Conservation (phyloP, 148 eudicot species). For the Simmondsia chinensis region DNA sequence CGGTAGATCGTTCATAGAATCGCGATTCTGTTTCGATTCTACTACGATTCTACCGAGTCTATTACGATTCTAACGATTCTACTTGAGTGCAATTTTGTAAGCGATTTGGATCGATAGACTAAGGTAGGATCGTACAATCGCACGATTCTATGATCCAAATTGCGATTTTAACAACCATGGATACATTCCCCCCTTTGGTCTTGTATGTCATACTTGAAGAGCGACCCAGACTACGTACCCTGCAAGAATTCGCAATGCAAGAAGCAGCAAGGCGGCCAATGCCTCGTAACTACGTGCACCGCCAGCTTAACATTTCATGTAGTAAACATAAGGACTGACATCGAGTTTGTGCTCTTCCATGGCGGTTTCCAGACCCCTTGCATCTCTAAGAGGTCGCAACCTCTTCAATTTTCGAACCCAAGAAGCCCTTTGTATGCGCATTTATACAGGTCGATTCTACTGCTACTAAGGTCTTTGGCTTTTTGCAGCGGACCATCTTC, state of each 20-base stretch:
- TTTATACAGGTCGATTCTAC: constrained; percentile 55
- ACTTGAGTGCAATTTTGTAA: no score
- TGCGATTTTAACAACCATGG: no score
- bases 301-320: constrained; percentile 64
- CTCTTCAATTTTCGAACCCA: constrained; percentile 52
- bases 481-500: no score
- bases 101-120: no score
- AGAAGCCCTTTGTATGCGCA: constrained; percentile 62
- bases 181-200: no score
- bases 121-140: no score
- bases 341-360: constrained; percentile 63
- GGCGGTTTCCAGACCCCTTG: constrained; percentile 68
- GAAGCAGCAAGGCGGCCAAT: constrained; percentile 16
- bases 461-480: constrained; percentile 62
- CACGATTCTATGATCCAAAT: no score
- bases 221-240: constrained; percentile 51
- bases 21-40: no score
- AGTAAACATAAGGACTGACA: constrained; percentile 66
- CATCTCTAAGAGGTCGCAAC: constrained; percentile 34
- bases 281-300: constrained; percentile 45
- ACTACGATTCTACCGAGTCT: no score
- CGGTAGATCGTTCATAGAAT: no score
- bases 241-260: constrained; percentile 59
- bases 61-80: no score
- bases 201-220: constrained; percentile 41